A percentile compares a stretch with the other conserved stretches of the same genome.
phyloP scores from a whole-genome alignment of 768 basidiomycete genomes.

The Lactifluus echinatus region DNA sequence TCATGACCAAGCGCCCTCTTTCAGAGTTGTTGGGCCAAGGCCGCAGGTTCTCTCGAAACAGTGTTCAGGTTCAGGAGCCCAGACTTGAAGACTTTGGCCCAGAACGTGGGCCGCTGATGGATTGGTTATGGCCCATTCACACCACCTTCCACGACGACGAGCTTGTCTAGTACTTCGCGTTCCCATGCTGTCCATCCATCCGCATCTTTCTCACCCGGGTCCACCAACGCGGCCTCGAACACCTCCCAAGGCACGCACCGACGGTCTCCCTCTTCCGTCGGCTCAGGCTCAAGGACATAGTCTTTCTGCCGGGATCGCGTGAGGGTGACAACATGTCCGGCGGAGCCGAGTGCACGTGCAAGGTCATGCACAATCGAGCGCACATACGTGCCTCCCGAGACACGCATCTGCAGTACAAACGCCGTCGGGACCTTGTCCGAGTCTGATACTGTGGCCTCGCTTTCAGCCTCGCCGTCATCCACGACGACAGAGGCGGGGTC shows the following conservation, averaged over 20 bases:
- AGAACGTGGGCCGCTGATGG: background rate
- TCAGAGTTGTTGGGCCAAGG: no score
- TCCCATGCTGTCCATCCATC: slow-evolving; percentile 81
- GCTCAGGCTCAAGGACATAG: slow-evolving; percentile 48
- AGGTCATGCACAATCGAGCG: slow-evolving; percentile 93
- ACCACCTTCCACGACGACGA: slow-evolving; percentile 45
- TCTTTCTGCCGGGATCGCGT: slow-evolving; percentile 84
- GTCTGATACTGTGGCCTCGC: slow-evolving; percentile 17
- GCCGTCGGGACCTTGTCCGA: slow-evolving; percentile 48
- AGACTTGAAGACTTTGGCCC: background rate
- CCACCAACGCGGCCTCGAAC: slow-evolving; percentile 51
- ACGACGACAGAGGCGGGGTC: slow-evolving; percentile 31
- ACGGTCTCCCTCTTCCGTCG: slow-evolving; percentile 43
- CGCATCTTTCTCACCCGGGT: slow-evolving; percentile 47
- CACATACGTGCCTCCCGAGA: slow-evolving; percentile 95
- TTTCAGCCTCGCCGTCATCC: slow-evolving; percentile 22
- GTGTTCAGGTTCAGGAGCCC: background rate
- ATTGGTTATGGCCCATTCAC: background rate
- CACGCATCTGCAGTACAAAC: slow-evolving; percentile 86
- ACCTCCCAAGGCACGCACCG: slow-evolving; percentile 68
- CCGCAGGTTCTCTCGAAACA: background rate
- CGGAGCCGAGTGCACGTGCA: slow-evolving; percentile 71
- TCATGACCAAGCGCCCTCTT: no score
- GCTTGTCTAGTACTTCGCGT: slow-evolving; percentile 56
- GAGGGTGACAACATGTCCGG: slow-evolving; percentile 89